A percentile compares a stretch with the other conserved stretches of the same genome.
phyloP scores from a whole-genome alignment of 1,284 basidiomycete genomes.

The Somion occarium region DNA sequence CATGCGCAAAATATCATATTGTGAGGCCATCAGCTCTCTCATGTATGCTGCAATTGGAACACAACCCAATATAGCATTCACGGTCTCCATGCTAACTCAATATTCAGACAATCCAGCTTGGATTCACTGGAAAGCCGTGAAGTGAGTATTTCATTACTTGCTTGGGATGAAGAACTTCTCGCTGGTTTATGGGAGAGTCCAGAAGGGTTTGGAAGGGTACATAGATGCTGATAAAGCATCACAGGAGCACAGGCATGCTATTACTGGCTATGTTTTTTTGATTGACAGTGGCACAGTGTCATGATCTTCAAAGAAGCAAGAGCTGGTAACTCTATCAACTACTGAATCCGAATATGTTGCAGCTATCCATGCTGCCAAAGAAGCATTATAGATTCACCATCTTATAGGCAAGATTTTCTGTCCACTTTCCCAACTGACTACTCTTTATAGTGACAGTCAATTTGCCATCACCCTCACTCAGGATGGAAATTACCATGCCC shows the following conservation, averaged over 20 bases:
- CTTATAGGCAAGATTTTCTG: slow-evolving; percentile 8
- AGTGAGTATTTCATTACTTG: slow-evolving; percentile 36
- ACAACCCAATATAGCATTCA: slow-evolving; percentile 33
- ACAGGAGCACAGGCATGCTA: neutral
- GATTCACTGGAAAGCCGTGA: slow-evolving; percentile 32
- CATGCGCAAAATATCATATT: slow-evolving; percentile 22
- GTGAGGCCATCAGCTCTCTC: slow-evolving; percentile 31
- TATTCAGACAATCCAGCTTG: slow-evolving; percentile 23
- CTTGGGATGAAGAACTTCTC: slow-evolving; percentile 29
- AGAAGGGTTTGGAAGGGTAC: slow-evolving; percentile 5
- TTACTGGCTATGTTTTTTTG: slow-evolving; percentile 3
- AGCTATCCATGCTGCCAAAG: neutral
- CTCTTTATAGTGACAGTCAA: neutral
- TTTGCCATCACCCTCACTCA: neutral
- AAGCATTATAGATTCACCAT: neutral
- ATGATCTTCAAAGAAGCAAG: neutral
- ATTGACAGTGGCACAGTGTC: neutral
- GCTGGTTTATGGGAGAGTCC: slow-evolving; percentile 24
- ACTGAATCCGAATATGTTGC: too few relatives aligned
- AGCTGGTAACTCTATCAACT: neutral
- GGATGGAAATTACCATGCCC: too few relatives aligned
- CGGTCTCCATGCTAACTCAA: slow-evolving; percentile 30
- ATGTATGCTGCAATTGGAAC: too few relatives aligned
- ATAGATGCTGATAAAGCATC: too few relatives aligned
- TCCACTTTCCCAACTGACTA: neutral